Evolutionary conservation across 768 basidiomycete species (phyloP).

Genomic region (Boletus rufocinnamomeus): DNA sequence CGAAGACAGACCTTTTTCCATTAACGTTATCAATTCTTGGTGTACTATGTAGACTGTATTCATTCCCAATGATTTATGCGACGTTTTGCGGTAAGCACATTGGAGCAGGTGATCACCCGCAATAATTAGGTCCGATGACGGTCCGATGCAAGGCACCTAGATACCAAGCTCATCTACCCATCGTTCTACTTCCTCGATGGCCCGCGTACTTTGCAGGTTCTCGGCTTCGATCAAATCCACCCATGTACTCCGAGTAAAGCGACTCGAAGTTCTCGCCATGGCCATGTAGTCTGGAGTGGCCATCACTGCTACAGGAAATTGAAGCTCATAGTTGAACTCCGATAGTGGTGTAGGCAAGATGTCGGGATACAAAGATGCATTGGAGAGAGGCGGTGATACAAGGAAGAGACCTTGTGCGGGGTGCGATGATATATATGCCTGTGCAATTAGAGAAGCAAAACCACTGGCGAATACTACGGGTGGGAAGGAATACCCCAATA

Average conservation of each 20-base stretch:
- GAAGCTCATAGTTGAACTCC: conserved; percentile 63
- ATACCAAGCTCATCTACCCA: conserved; percentile 62
- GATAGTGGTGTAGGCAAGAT: conserved; percentile 40
- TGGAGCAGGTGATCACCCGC: neutral
- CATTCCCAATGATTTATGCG: neutral
- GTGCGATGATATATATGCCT: conserved; percentile 68
- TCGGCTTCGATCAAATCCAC: conserved; percentile 43
- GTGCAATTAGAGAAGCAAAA: conserved; percentile 54
- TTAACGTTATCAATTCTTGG: neutral
- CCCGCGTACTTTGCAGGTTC: conserved; percentile 40
- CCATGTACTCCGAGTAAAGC: conserved; percentile 42
- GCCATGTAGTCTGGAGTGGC: conserved; percentile 38
- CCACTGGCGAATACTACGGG: conserved; percentile 57
- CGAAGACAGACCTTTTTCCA: neutral
- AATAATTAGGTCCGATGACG: neutral
- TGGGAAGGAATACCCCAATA: conserved; percentile 51
- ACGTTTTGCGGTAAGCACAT: neutral
- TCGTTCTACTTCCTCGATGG: conserved; percentile 43
- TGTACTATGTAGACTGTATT: neutral
- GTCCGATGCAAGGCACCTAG: conserved; percentile 25
- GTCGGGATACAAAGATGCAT: conserved; percentile 34
- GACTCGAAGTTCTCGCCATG: conserved; percentile 38
- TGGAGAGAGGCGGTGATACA: conserved; percentile 54
- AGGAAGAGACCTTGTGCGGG: conserved; percentile 63
- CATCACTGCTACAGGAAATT: conserved; percentile 61